These are phyloP conservation scores for Basipetospora chlamydospora DNA, from an alignment of 2,329 filamentous ascomycete species.

Conservation along the genomic window DNA sequence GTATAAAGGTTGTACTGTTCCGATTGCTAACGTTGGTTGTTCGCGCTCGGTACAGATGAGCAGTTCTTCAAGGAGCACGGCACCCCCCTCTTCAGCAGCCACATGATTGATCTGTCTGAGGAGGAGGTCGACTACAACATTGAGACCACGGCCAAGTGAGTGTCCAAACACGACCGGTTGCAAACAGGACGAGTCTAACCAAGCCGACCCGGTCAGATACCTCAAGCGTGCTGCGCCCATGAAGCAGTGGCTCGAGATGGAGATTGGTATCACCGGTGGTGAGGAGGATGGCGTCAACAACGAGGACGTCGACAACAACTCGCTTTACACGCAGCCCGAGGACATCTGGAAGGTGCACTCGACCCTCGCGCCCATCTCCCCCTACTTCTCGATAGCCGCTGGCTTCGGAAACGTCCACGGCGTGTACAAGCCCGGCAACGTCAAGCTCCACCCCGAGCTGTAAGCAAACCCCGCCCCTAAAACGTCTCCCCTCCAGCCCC, in stretches of 20 bases:
- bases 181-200: neutral
- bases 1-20: no score
- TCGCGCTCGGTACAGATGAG: conserved; percentile 44
- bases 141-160: conserved; percentile 60
- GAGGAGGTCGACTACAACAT: conserved; percentile 86
- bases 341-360: conserved; percentile 89
- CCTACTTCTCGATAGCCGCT: conserved; percentile 96
- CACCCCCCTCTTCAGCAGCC: conserved; percentile 79
- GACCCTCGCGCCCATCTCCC: conserved; percentile 69
- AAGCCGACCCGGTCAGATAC: conserved; percentile 32
- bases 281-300: conserved; percentile 99
- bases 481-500: no score
- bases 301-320: conserved; percentile 61
- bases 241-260: conserved; percentile 99
- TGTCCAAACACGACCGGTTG: neutral
- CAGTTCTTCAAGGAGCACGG: conserved; percentile 84
- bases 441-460: conserved; percentile 90
- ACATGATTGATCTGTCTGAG: conserved; percentile 98
- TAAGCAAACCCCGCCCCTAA: no score
- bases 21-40: neutral
- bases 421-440: conserved; percentile 47
- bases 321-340: conserved; percentile 77
- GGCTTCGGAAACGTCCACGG: conserved; percentile 97
- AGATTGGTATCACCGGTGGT: conserved; percentile 74
- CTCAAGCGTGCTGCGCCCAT: conserved; percentile 86